A percentile compares a stretch with the other conserved stretches of the same genome.
Evolutionary conservation across 176 grass and related monocot species (phyloP).

Genomic region (Musa beccarii): DNA sequence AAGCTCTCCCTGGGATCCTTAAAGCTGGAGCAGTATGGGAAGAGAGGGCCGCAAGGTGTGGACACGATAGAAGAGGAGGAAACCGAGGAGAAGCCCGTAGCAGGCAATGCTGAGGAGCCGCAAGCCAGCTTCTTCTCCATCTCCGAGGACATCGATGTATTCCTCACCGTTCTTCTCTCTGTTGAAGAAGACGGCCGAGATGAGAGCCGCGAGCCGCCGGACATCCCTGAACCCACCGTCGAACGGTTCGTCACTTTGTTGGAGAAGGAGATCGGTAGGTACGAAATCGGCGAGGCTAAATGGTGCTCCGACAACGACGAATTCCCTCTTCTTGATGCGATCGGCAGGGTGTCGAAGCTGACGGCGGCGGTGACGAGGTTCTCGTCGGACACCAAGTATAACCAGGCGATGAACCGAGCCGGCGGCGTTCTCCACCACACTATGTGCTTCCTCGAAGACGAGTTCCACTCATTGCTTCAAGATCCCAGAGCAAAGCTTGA

Average conservation of each 20-base stretch:
- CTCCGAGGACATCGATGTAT: conserved; percentile 55
- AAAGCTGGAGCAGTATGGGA: conserved; percentile 32
- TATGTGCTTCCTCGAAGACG: conserved; percentile 82
- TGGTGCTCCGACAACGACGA: conserved; percentile 30
- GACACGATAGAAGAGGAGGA: conserved; percentile 27
- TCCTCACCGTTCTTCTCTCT: conserved; percentile 26
- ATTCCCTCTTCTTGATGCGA: conserved; percentile 37
- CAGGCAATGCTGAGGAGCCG: neutral
- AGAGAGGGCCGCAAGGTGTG: conserved; percentile 14
- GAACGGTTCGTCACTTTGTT: conserved; percentile 48
- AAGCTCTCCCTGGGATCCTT: conserved; percentile 87
- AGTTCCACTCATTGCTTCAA: conserved; percentile 52
- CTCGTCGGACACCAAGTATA: conserved; percentile 29
- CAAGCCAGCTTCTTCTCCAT: conserved; percentile 33
- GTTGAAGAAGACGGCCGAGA: neutral
- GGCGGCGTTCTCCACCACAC: conserved; percentile 54
- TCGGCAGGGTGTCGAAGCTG: conserved; percentile 34
- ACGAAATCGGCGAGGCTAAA: conserved; percentile 44
- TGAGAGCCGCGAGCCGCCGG: conserved; percentile 1
- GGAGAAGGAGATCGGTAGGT: conserved; percentile 46
- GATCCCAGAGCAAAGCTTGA: conserved; percentile 27
- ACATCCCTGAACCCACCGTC: conserved; percentile 48
- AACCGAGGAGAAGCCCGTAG: conserved; percentile 8
- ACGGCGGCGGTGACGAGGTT: conserved; percentile 18
- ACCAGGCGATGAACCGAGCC: conserved; percentile 43